A percentile compares a stretch with the other conserved stretches of the same genome.
Evolutionary conservation across 352 stramenopile species (phyloP).

Genomic region (Phytophthora citricola): DNA sequence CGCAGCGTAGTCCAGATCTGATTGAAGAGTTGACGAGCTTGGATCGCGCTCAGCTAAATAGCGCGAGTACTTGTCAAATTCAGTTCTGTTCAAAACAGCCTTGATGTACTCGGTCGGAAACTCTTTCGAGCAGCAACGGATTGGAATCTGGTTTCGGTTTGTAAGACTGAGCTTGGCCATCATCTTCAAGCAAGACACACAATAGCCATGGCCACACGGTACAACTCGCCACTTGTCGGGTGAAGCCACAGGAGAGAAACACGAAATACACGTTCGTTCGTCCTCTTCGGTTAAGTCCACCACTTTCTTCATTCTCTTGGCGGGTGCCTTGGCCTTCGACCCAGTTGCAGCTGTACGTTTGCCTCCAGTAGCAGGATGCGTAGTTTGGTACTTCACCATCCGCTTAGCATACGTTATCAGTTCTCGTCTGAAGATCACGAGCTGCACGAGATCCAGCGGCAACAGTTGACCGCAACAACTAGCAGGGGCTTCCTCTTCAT

Average conservation of each 20-base stretch:
- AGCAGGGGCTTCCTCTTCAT: slow-evolving; percentile 33
- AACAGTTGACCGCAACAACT: slow-evolving; percentile 49
- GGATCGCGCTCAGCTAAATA: slow-evolving; percentile 56
- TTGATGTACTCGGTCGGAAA: slow-evolving; percentile 47
- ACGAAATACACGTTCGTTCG: slow-evolving; percentile 35
- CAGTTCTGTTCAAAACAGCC: slow-evolving; percentile 15
- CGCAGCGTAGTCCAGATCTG: slow-evolving; percentile 57
- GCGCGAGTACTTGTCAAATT: slow-evolving; percentile 30
- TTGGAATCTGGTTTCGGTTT: slow-evolving; percentile 38
- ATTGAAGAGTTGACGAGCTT: slow-evolving; percentile 40
- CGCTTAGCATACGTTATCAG: slow-evolving; percentile 46
- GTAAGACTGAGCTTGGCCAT: slow-evolving; percentile 46
- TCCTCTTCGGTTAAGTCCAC: slow-evolving; percentile 5
- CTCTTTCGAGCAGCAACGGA: slow-evolving; percentile 51
- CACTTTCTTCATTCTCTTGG: slow-evolving; percentile 3
- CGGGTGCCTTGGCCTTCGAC: slow-evolving; percentile 19
- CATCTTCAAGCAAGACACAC: slow-evolving; percentile 37
- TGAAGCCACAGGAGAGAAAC: slow-evolving; percentile 16
- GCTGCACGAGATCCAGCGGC: slow-evolving; percentile 39
- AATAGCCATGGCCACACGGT: slow-evolving; percentile 53
- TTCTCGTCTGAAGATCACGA: slow-evolving; percentile 27
- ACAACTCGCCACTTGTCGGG: slow-evolving; percentile 17
- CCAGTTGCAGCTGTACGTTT: slow-evolving; percentile 29
- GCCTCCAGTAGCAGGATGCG: not conserved
- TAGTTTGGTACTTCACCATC: slow-evolving; percentile 17